phyloP scores from a whole-genome alignment of 2,329 filamentous ascomycete genomes.

The Ceratocystis variospora region DNA sequence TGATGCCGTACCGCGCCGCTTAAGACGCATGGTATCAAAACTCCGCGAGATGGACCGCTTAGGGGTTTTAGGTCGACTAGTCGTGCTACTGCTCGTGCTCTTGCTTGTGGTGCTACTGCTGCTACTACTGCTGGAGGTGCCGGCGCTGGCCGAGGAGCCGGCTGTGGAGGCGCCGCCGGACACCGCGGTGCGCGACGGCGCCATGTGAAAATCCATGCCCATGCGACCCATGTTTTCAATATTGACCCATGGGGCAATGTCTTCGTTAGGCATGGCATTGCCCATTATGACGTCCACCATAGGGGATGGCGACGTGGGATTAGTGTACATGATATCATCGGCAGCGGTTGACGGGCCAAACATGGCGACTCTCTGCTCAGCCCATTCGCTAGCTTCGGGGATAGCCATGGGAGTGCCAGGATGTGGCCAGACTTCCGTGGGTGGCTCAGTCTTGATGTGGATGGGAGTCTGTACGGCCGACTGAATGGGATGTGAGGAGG shows the following conservation, averaged over 20 bases:
- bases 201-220: constrained; percentile 15
- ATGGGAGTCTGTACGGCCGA: constrained; percentile 4
- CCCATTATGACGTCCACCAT: constrained; percentile 16
- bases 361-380: constrained; percentile 24
- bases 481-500: constrained; percentile 17
- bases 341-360: constrained; percentile 18
- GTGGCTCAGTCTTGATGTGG: constrained; percentile 16
- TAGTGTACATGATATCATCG: constrained; percentile 16
- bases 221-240: constrained; percentile 11
- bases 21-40: constrained; percentile 21
- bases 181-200: constrained; percentile 8
- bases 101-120: neutral
- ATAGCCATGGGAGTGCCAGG: constrained; percentile 32
- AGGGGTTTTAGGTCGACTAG: constrained; percentile 17
- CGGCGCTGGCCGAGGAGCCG: neutral
- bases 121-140: neutral
- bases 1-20: constrained; percentile 18
- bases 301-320: constrained; percentile 1
- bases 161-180: neutral
- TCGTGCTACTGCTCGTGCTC: neutral
- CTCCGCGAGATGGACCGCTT: constrained; percentile 21
- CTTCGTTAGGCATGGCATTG: constrained; percentile 8
- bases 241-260: constrained; percentile 13
- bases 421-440: constrained; percentile 26
- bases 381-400: constrained; percentile 29